Conservation (phyloP, 768 basidiomycete species). For the Tephrocybe sp. region DNA sequence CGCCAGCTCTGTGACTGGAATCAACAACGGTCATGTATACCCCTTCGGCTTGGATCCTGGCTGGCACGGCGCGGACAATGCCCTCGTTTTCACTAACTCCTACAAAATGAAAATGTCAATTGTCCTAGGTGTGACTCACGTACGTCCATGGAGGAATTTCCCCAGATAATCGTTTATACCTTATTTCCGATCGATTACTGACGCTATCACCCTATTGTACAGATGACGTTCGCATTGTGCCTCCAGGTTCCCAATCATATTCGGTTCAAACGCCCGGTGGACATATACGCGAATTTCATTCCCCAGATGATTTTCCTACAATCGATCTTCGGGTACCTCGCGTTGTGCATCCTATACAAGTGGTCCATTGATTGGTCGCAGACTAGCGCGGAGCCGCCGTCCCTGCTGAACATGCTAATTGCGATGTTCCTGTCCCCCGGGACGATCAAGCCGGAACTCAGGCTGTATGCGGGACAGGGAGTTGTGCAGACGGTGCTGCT, state of each 20-base stretch:
- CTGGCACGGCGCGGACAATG: constrained; percentile 94
- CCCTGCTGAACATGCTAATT: constrained; percentile 94
- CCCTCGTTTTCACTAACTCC: constrained; percentile 92
- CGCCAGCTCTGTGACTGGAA: constrained; percentile 43
- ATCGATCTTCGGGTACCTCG: constrained; percentile 96
- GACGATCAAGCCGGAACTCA: constrained; percentile 60
- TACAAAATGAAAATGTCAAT: constrained; percentile 99
- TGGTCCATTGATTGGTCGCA: constrained; percentile 93
- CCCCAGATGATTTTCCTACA: constrained; percentile 98
- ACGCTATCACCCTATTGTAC: constrained; percentile 3
- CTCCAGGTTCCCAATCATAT: constrained; percentile 95
- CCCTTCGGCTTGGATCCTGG: constrained; percentile 92
- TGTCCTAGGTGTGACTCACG: constrained; percentile 93
- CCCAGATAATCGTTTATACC: constrained; percentile 6
- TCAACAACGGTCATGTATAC: constrained; percentile 72
- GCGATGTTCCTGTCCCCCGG: constrained; percentile 95
- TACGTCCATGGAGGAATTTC: constrained; percentile 37
- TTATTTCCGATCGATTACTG: background rate
- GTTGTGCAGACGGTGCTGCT: constrained; percentile 80
- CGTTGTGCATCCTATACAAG: constrained; percentile 93
- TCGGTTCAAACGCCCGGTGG: constrained; percentile 83
- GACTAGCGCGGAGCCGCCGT: constrained; percentile 71
- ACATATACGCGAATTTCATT: constrained; percentile 93
- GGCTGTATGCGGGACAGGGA: constrained; percentile 88
- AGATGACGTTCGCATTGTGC: constrained; percentile 99